Base-by-base conservation (phyloP, 2,329 filamentous ascomycete species). In the Aspergillus brasiliensis region DNA sequence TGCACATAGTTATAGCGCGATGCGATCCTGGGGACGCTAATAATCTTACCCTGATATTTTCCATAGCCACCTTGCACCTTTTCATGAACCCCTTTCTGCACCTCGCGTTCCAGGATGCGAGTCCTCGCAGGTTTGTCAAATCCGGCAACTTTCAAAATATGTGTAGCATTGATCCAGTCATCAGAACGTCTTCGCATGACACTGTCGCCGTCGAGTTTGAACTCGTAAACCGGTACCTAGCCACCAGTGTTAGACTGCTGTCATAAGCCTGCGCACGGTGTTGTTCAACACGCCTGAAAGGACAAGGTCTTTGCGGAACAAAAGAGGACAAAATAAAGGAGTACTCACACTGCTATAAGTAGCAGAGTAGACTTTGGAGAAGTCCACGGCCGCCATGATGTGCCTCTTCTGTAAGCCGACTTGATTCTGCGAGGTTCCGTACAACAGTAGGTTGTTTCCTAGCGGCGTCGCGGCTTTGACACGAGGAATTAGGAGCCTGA, bases 111-210 rank as follows among this genome's bases (percentile, higher is more conserved):
- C 5, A 99, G 84, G 59, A 99, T 98, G 64, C 95, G 87, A 42
- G 95, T 99, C 73, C 95, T 85, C 11, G 94, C 92, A 2, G 95
- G 95, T 78, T 99, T 99, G 78, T 99, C 95, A 73, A 97, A 97
- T 58, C 94, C 94, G 63, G 95, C 95, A 42, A 96, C 92, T 74
- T 99, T 99, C 51, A 99, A 82, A 61, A 99, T 98, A 74, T 99
- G 95, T 56, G 95, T 99, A n/a, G 95, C 95, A 82, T 99, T 99
- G 80, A 99, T 95, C 92, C 94, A 99, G 78, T 98, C 88, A 77
- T 99, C 95, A 56, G 88, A 86, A 61, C 94, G 88, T 53, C 95
- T 87, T 76, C 95, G 90, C 95, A 99, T 99, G 66, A 98, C 91
- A 91, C 97, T 92, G 73, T 96, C 92, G 66, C 82, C 83, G 37